These are phyloP conservation scores for Collariella sp. DNA, from an alignment of 495 filamentous ascomycete species.

Conservation along the genomic window DNA sequence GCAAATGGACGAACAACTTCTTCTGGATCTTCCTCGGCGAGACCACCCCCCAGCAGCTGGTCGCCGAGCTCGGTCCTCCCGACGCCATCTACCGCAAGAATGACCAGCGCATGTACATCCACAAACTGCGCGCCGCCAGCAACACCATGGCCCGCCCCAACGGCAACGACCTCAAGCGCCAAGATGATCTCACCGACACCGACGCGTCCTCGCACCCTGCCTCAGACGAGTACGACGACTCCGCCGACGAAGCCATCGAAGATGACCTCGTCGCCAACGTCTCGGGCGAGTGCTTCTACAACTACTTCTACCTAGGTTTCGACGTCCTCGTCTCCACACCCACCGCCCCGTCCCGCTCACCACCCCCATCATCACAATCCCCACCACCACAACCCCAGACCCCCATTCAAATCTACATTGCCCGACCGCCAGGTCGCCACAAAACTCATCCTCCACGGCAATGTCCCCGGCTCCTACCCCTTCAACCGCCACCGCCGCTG, in stretches of 20 bases:
- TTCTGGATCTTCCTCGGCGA: conserved; percentile 66
- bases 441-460: conserved; percentile 85
- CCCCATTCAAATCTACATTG: conserved; percentile 29
- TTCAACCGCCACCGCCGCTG: conserved; percentile 91
- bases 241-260: conserved; percentile 54
- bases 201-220: conserved; percentile 76
- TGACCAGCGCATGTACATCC: conserved; percentile 85
- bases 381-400: conserved; percentile 22
- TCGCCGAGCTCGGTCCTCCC: conserved; percentile 86
- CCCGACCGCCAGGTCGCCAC: conserved; percentile 66
- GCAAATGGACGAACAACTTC: conserved; percentile 46
- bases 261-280: conserved; percentile 40
- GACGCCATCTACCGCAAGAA: conserved; percentile 91
- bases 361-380: conserved; percentile 41
- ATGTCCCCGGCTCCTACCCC: conserved; percentile 89
- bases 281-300: conserved; percentile 80
- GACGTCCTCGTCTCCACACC: conserved; percentile 85
- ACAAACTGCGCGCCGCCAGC: conserved; percentile 49
- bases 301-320: conserved; percentile 92
- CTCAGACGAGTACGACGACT: conserved; percentile 55
- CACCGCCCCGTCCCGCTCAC: conserved; percentile 50
- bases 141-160: conserved; percentile 37
- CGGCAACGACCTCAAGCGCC: conserved; percentile 42
- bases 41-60: conserved; percentile 82
- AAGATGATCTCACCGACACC: conserved; percentile 61